phyloP scores from a whole-genome alignment of 83 land plant genomes.

The Picea mariana region DNA sequence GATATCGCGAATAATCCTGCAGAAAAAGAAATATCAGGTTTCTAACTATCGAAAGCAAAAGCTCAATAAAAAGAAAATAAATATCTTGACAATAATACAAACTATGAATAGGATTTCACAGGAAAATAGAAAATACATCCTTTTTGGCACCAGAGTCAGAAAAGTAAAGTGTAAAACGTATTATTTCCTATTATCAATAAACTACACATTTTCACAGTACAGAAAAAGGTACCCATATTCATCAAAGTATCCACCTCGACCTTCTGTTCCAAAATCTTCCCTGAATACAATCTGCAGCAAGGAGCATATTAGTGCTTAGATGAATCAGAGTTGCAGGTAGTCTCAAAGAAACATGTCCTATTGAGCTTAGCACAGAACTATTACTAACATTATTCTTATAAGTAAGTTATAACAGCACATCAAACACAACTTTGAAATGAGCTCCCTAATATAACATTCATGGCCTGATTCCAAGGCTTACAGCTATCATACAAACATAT shows the following conservation, averaged over 20 bases:
- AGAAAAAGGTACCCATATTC: conserved; percentile 53
- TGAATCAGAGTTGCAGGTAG: not conserved
- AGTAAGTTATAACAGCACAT: not conserved
- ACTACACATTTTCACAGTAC: not conserved
- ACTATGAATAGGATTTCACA: not conserved
- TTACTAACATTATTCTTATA: not conserved
- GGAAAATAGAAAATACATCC: not conserved
- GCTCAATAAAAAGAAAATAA: not conserved
- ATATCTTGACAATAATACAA: not conserved
- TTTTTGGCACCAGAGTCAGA: not conserved
- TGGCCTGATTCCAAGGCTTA: not conserved
- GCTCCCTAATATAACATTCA: not conserved
- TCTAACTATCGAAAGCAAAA: not conserved
- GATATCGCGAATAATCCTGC: conserved; percentile 63
- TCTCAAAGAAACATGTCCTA: not conserved
- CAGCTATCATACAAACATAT: conserved; percentile 2
- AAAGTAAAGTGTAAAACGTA: not conserved
- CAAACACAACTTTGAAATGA: not conserved
- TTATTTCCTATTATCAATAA: not conserved
- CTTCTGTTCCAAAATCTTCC: conserved; percentile 99
- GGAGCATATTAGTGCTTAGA: not conserved
- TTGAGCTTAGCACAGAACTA: not conserved
- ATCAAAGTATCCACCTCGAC: conserved; percentile 87
- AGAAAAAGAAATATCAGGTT: conserved; percentile 26
- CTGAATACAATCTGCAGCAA: conserved; percentile 93